Evolutionary conservation across 106 monocot species (phyloP).

Genomic region (Phalaenopsis equestris): DNA sequence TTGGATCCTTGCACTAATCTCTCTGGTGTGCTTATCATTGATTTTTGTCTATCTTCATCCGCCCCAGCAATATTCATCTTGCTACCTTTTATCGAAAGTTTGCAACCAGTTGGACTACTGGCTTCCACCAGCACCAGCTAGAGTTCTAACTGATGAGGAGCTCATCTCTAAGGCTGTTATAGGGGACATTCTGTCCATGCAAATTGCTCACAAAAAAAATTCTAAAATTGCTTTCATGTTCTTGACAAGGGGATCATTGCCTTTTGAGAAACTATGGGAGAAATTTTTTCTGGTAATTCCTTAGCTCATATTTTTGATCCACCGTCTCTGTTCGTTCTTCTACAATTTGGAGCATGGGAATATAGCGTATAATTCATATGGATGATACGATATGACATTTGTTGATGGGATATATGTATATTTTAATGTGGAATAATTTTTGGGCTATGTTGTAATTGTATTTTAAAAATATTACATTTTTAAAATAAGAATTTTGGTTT

Average conservation of each 20-base stretch:
- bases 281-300: constrained; percentile 49
- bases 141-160: constrained; percentile 65
- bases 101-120: constrained; percentile 45
- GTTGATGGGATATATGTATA: not conserved
- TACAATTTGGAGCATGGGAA: not conserved
- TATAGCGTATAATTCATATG: not conserved
- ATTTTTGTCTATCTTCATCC: constrained; percentile 66
- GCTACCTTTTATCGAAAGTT: constrained; percentile 47
- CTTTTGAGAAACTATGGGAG: constrained; percentile 73
- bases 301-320: not conserved
- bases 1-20: constrained; percentile 69
- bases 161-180: constrained; percentile 36
- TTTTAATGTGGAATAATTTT: not conserved
- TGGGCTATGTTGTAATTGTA: not conserved
- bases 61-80: constrained; percentile 36
- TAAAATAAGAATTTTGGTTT: not conserved
- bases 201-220: constrained; percentile 19
- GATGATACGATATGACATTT: not conserved
- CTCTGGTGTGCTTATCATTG: constrained; percentile 50
- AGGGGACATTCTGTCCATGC: constrained; percentile 41
- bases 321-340: not conserved
- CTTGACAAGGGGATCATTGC: constrained; percentile 60
- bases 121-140: constrained; percentile 47
- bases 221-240: constrained; percentile 77
- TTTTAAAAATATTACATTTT: not conserved